Base-by-base conservation (phyloP, 768 basidiomycete genomes). In the Sarcomyxa edulis region DNA sequence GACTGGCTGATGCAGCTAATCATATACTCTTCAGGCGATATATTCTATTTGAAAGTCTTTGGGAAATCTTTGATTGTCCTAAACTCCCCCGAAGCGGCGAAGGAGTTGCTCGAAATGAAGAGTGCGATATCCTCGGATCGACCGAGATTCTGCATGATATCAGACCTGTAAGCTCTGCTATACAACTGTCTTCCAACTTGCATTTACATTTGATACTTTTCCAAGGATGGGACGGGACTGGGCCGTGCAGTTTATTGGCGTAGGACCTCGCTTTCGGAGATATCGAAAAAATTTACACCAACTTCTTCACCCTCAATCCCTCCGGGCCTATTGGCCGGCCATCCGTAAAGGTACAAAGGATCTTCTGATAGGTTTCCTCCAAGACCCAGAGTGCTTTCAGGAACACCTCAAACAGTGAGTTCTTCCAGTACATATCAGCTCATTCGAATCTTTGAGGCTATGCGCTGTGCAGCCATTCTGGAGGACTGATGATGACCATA, bases 21-120 rank as follows among this genome's bases (percentile, higher is more conserved):
- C 16, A 4, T 32, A 14, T 14, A 15, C 10, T 39, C 15, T 10
- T 14, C 15, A 39, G 38, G 38, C 8, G 38, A 39, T 15, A 19
- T 65, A 12, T 44, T 56, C 4, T 61, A 64, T 34, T 39, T 45
- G 0, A 60, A 62, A 25, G 38, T 66, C 6, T 46, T 65, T 7
- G 65, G 46, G n/a, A 64, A 68, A 32, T 59, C 65, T 37, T 52
- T 66, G 12, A 16, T 66, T 5, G 7, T 66, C 25, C 24, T 66
- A 24, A 68, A 66, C 44, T 53, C 46, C 4, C 45, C 27, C 24
- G 42, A 53, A 14, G 30, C 48, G 7, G 65, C 66, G 4, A 24
- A 56, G 22, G 66, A 69, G 25, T 48, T 68, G 47, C 53, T 69
- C 37, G 66, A 69, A 28, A 66, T 64, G 44, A 66, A 65, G 42